These are phyloP conservation scores for Luvunga scandens DNA, from an alignment of 345 rosid species.

Conservation along the genomic window DNA sequence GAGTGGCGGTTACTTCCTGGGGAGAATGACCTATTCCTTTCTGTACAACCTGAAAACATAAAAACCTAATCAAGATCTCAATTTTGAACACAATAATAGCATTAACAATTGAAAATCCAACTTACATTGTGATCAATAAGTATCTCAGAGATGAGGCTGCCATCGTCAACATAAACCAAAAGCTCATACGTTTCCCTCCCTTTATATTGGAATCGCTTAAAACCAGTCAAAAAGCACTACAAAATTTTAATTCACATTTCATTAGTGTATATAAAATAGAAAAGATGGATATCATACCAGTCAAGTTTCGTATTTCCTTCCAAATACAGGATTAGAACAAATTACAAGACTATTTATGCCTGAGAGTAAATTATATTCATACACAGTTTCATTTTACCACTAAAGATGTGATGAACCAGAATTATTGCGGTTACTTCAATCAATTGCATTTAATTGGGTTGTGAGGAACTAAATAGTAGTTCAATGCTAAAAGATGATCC, in stretches of 20 bases:
- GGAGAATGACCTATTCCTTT: constrained; percentile 75
- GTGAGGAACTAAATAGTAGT: neutral
- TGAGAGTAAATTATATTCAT: neutral
- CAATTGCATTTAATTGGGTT: neutral
- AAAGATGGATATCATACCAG: neutral
- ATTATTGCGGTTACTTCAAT: no score
- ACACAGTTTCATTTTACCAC: neutral
- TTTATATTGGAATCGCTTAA: constrained; percentile 72
- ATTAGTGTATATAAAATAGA: neutral
- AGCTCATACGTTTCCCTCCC: constrained; percentile 65
- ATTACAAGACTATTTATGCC: neutral
- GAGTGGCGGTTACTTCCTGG: constrained; percentile 73
- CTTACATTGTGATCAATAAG: constrained; percentile 75
- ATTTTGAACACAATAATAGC: constrained; percentile 2
- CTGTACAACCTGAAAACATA: constrained; percentile 61
- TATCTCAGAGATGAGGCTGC: constrained; percentile 90
- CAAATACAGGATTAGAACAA: no score
- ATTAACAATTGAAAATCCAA: constrained; percentile 14
- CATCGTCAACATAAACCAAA: constrained; percentile 76
- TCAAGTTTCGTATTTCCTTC: neutral
- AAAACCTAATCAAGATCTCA: constrained; percentile 14
- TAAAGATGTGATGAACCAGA: neutral
- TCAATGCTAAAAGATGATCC: neutral
- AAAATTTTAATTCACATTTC: constrained; percentile 7
- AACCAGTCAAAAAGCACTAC: constrained; percentile 92